A percentile compares a stretch with the other conserved stretches of the same genome.
Evolutionary conservation across 2,329 filamentous ascomycete species (phyloP).

Genomic region (Ascochyta viciae-villosae): DNA sequence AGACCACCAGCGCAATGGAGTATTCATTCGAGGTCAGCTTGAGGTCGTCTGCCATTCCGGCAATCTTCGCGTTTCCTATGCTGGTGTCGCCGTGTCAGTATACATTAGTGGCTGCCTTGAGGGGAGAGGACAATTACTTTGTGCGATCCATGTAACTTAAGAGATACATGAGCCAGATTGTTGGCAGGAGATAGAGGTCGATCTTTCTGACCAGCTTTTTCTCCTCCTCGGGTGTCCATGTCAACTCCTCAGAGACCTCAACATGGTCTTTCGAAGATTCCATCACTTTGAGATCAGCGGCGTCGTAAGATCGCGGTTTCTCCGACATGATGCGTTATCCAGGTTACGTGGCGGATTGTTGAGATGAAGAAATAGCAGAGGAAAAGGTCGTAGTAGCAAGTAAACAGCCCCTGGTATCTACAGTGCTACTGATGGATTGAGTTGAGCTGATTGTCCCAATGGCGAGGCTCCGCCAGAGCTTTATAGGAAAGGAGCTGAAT

Average conservation of each 20-base stretch:
- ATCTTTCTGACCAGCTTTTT: conserved; percentile 57
- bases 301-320: conserved; percentile 29
- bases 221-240: conserved; percentile 59
- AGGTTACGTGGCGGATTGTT: neutral
- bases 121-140: conserved; percentile 30
- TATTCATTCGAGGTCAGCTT: conserved; percentile 58
- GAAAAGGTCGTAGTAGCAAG: neutral
- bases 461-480: conserved; percentile 19
- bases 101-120: neutral
- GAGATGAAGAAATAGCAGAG: neutral
- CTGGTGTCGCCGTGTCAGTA: conserved; percentile 28
- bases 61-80: conserved; percentile 61
- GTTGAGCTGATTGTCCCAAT: conserved; percentile 7
- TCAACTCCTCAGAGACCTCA: conserved; percentile 52
- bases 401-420: neutral
- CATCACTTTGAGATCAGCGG: conserved; percentile 37
- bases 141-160: conserved; percentile 57
- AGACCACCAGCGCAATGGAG: conserved; percentile 60
- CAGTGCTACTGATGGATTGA: conserved; percentile 3
- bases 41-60: conserved; percentile 59
- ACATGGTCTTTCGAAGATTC: conserved; percentile 50
- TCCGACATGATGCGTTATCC: conserved; percentile 28
- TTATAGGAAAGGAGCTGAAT: conserved; percentile 31
- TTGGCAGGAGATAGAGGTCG: conserved; percentile 56
- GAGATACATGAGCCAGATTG: conserved; percentile 60